Evolutionary conservation across 495 filamentous ascomycete species (phyloP).

Genomic region (Penicillium manginii): DNA sequence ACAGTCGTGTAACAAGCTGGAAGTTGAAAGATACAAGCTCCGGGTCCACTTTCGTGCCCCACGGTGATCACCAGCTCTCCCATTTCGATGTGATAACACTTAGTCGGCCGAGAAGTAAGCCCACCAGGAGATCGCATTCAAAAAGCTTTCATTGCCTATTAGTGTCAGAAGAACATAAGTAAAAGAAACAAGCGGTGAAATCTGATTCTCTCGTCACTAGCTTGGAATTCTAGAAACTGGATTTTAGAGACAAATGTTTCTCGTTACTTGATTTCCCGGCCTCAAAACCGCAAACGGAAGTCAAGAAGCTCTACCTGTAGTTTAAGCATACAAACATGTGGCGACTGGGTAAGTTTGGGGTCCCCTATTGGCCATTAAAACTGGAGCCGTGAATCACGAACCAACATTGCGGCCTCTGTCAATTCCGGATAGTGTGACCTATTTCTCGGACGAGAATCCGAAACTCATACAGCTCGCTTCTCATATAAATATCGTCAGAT

Average conservation of each 20-base stretch:
- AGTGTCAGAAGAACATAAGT: too few relatives aligned
- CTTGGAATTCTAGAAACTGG: too few relatives aligned
- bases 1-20: too few relatives aligned
- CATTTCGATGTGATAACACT: not conserved
- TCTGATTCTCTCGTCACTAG: too few relatives aligned
- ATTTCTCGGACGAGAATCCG: conserved; percentile 1
- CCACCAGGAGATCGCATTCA: too few relatives aligned
- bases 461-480: not conserved
- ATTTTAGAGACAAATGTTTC: not conserved
- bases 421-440: conserved; percentile 2
- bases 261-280: too few relatives aligned
- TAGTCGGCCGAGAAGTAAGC: not conserved
- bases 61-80: not conserved
- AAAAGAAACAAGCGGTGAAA: too few relatives aligned
- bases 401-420: not conserved
- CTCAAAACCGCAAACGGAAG: too few relatives aligned
- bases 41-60: not conserved
- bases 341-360: not conserved
- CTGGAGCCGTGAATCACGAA: not conserved
- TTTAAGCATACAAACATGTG: conserved; percentile 1
- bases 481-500: not conserved
- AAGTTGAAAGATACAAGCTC: not conserved
- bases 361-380: not conserved
- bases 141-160: too few relatives aligned
- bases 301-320: too few relatives aligned